Evolutionary conservation across 352 stramenopile genomes (phyloP).

Genomic region (Nothophytophthora sp.): DNA sequence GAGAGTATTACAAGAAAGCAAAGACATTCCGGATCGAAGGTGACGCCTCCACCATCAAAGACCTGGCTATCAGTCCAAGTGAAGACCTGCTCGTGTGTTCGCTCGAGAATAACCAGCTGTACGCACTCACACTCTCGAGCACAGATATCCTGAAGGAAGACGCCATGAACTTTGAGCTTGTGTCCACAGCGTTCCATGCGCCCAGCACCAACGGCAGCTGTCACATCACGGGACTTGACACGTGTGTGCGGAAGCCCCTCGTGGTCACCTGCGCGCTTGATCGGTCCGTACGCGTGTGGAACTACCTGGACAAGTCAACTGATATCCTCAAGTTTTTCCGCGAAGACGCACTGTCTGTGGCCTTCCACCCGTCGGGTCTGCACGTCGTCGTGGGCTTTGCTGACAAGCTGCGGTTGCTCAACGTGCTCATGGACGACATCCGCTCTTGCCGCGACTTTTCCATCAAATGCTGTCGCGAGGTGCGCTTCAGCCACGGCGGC

Average conservation of each 20-base stretch:
- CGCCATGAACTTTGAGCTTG: constrained; percentile 92
- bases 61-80: constrained; percentile 87
- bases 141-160: constrained; percentile 94
- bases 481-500: constrained; percentile 90
- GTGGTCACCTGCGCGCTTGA: constrained; percentile 91
- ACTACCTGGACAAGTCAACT: constrained; percentile 91
- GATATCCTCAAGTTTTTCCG: constrained; percentile 93
- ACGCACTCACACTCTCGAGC: constrained; percentile 88
- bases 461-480: constrained; percentile 92
- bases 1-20: constrained; percentile 91
- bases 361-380: constrained; percentile 92
- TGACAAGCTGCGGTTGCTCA: constrained; percentile 94
- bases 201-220: constrained; percentile 55
- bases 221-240: constrained; percentile 93
- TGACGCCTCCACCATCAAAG: constrained; percentile 74
- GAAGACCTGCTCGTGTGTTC: constrained; percentile 91
- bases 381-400: constrained; percentile 91
- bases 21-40: constrained; percentile 90
- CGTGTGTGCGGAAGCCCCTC: constrained; percentile 92
- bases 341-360: constrained; percentile 87
- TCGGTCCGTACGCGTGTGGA: constrained; percentile 93
- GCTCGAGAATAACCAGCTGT: constrained; percentile 90
- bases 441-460: constrained; percentile 89
- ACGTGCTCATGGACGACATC: constrained; percentile 96
- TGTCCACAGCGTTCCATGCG: constrained; percentile 89